These are phyloP conservation scores for Leccinum subtestaceum DNA, from an alignment of 768 basidiomycete genomes.

Conservation along the genomic window DNA sequence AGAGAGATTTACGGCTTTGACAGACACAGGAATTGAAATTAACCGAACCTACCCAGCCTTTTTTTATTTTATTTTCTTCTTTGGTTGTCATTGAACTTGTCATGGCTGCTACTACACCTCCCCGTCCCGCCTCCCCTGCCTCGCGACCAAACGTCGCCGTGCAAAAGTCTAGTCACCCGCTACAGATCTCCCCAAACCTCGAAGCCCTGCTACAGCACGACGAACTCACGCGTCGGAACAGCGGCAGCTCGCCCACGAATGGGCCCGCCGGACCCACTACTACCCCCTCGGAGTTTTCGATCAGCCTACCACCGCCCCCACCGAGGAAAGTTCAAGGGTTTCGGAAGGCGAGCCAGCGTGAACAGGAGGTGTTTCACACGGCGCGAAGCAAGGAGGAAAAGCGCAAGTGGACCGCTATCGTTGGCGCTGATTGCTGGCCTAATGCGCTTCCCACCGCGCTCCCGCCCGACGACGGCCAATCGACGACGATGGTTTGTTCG, in stretches of 20 bases:
- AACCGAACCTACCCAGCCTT: conserved; percentile 8
- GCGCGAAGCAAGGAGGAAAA: conserved; percentile 18
- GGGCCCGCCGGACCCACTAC: not conserved
- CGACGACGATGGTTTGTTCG: conserved; percentile 1
- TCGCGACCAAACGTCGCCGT: not conserved
- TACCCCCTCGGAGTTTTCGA: conserved; percentile 16
- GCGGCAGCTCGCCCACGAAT: conserved; percentile 23
- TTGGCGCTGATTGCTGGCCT: conserved; percentile 26
- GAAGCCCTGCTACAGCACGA: conserved; percentile 60
- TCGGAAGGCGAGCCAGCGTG: conserved; percentile 15
- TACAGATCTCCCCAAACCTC: conserved; percentile 57
- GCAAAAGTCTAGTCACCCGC: conserved; percentile 18
- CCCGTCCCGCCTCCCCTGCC: conserved; percentile 20
- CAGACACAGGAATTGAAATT: conserved; percentile 15
- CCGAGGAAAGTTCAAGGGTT: conserved; percentile 21
- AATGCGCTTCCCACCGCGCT: conserved; percentile 12
- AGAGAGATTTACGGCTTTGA: not conserved
- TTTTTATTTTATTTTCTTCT: not conserved
- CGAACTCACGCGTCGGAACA: conserved; percentile 40
- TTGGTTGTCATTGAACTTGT: not conserved
- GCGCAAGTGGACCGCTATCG: conserved; percentile 10
- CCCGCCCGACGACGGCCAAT: conserved; percentile 2
- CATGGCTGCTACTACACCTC: conserved; percentile 26
- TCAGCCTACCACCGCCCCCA: conserved; percentile 35
- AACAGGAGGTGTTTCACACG: conserved; percentile 16